Conservation (phyloP, 148 eudicot genomes). For the Amaranthus palmeri region DNA sequence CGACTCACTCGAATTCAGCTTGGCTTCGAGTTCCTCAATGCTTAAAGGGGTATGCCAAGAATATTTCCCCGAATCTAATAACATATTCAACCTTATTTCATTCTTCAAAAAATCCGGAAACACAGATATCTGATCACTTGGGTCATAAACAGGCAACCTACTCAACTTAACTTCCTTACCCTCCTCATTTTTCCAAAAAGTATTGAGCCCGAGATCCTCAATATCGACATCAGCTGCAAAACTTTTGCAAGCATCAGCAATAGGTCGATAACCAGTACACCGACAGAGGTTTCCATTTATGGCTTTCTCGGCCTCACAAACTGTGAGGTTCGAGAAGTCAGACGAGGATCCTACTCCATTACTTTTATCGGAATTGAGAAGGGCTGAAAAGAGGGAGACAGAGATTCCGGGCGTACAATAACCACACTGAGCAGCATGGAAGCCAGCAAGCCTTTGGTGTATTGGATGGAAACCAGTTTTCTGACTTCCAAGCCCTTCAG, state of each 20-base stretch:
- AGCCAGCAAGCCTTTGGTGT: conserved; percentile 83
- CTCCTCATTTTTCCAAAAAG: conserved; percentile 69
- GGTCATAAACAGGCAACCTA: conserved; percentile 47
- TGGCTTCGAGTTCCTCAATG: conserved; percentile 51
- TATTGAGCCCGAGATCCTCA: conserved; percentile 83
- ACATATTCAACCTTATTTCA: conserved; percentile 31
- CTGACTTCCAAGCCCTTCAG: conserved; percentile 86
- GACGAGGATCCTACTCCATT: conserved; percentile 33
- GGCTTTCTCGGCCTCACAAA: conserved; percentile 74
- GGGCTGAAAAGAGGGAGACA: conserved; percentile 81
- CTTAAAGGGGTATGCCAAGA: conserved; percentile 71
- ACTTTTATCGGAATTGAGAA: conserved; percentile 60
- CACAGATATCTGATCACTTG: conserved; percentile 31
- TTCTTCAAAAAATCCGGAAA: conserved; percentile 65
- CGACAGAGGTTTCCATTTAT: conserved; percentile 85
- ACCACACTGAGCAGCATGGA: conserved; percentile 94
- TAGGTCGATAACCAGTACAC: conserved; percentile 94
- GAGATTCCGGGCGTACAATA: conserved; percentile 98
- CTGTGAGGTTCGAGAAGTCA: conserved; percentile 72
- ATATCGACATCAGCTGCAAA: conserved; percentile 86
- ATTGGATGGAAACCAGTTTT: conserved; percentile 91
- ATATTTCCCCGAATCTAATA: conserved; percentile 39
- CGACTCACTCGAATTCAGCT: conserved; percentile 30
- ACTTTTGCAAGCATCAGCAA: conserved; percentile 93
- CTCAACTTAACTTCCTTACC: conserved; percentile 35